Conservation (phyloP, 1,139 yeast genomes). For the Geotrichum siamense region DNA sequence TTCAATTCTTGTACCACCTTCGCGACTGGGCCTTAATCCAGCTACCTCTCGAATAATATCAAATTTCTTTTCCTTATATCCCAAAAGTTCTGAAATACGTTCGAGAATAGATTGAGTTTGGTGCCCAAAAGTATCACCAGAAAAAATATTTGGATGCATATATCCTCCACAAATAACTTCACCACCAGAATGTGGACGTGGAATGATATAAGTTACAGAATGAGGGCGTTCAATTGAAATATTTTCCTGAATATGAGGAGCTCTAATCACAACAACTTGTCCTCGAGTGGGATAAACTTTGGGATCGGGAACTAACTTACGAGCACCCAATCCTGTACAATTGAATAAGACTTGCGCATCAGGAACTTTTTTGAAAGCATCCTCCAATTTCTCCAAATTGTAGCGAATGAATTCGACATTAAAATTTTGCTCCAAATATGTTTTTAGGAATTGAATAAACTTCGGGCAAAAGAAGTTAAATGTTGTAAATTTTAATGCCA, state of each 20-base stretch:
- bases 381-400: constrained; percentile 44
- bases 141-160: constrained; percentile 49
- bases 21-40: constrained; percentile 59
- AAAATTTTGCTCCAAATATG: constrained; percentile 32
- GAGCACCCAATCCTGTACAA: constrained; percentile 59
- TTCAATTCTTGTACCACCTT: constrained; percentile 58
- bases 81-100: constrained; percentile 43
- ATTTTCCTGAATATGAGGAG: constrained; percentile 31
- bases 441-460: constrained; percentile 41
- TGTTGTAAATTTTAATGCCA: constrained; percentile 46
- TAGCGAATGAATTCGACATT: constrained; percentile 44
- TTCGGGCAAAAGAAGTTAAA: constrained; percentile 62
- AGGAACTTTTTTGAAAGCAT: constrained; percentile 38
- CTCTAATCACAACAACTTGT: constrained; percentile 53
- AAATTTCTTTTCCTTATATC: neutral
- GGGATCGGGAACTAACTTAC: constrained; percentile 43
- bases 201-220: constrained; percentile 48
- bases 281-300: constrained; percentile 54
- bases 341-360: constrained; percentile 44
- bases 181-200: constrained; percentile 52
- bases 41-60: constrained; percentile 52
- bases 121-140: constrained; percentile 44
- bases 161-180: constrained; percentile 60
- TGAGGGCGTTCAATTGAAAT: constrained; percentile 17
- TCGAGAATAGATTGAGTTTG: constrained; percentile 50